Evolutionary conservation across 1,139 yeast genomes (phyloP), one percentile per base, ranked within the genome.

Genomic region (Geotrichum citri-aurantii): DNA sequence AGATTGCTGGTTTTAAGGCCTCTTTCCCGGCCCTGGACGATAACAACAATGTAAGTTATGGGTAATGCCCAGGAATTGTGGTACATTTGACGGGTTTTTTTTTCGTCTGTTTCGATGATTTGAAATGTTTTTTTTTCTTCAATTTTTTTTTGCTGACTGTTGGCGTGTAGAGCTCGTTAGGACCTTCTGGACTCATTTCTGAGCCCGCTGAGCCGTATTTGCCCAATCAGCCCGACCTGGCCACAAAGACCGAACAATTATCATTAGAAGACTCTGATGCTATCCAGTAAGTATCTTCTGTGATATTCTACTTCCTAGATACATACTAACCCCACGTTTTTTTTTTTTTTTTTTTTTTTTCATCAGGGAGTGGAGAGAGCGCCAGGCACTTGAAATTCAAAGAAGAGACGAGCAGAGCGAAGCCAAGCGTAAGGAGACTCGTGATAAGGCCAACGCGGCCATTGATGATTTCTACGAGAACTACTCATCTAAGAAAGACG

Each of bases 391-490:
- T 62, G 97, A 92, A 71, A 86, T 95, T 64, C 79, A 81, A 59
- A 84, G 89, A 69, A 83, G 96, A 71, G 99, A 95, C 70, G 85
- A 81, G 65, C 82, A 83, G 64, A 86, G 88, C 66, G 77, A 77
- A 21, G 77, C 81, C 65, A 88, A 84, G 71, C 83, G 88, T 71
- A 77, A 79, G 52, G 92, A 86, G 62, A 80, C 90, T 61, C 80
- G 86, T 59, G 80, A 82, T 54, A 85, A 86, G 64, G 99, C 99
- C n/a, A 83, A 85, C 68, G 83, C 84, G 70, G 85, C 93, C 57
- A 85, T 92, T 68, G 97, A 93, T 72, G 97, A 89, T 65, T 93
- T 93, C 75, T 95, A 95, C 74, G 97, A 91, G 66, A 87, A 86
- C 70, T 95, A 95, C 79, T 91, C 90, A 75, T 78, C 80, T 69